phyloP scores from a whole-genome alignment of 2,329 filamentous ascomycete genomes.

The Fusarium abutilonis region DNA sequence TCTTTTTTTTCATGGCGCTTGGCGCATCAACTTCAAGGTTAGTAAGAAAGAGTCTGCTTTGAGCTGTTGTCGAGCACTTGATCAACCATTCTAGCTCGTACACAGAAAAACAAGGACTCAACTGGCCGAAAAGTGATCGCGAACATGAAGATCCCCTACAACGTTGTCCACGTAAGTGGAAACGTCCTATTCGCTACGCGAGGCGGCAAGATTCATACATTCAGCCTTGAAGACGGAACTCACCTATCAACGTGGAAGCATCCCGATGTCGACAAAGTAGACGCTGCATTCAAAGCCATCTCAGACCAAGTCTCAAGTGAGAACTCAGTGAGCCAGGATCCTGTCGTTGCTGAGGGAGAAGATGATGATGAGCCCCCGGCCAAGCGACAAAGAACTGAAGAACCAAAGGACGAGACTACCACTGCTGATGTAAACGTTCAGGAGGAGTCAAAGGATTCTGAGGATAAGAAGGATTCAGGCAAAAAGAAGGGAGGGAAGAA shows the following conservation, averaged over 20 bases:
- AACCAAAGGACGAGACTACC: constrained; percentile 36
- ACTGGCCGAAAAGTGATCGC: background rate
- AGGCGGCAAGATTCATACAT: constrained; percentile 76
- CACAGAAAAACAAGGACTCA: background rate
- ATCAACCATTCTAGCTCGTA: constrained; percentile 11
- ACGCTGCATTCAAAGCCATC: constrained; percentile 44
- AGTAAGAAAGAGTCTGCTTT: constrained; percentile 31
- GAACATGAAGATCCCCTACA: constrained; percentile 69
- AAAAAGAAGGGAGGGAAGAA: constrained; percentile 47
- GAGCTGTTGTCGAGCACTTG: constrained; percentile 17
- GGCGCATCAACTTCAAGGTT: constrained; percentile 11
- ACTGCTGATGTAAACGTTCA: constrained; percentile 37
- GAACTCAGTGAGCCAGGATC: constrained; percentile 11
- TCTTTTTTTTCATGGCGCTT: constrained; percentile 45
- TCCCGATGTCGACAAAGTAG: constrained; percentile 53
- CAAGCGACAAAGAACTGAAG: constrained; percentile 50
- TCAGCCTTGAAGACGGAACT: constrained; percentile 66
- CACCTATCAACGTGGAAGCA: constrained; percentile 71
- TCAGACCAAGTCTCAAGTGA: constrained; percentile 22
- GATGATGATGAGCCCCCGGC: constrained; percentile 48
- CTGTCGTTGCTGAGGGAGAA: constrained; percentile 21
- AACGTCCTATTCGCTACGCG: constrained; percentile 76
- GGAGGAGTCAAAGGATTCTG: constrained; percentile 12
- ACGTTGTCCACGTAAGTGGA: constrained; percentile 66
- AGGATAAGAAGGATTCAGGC: constrained; percentile 23